phyloP scores from a whole-genome alignment of 176 grass and related monocot genomes.

The Avena insularis region DNA sequence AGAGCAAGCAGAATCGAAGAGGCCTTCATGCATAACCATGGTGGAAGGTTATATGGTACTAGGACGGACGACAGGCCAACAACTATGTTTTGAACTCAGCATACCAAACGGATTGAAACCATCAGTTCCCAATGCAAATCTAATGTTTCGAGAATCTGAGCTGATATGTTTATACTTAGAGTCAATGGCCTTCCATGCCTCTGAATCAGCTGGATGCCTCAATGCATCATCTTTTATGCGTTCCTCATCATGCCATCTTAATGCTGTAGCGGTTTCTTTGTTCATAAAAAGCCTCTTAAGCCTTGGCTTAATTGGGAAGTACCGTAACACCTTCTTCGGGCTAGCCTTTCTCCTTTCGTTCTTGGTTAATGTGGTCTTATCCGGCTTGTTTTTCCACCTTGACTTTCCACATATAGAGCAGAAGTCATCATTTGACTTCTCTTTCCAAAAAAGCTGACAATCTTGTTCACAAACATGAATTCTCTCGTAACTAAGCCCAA shows the following conservation, averaged over 20 bases:
- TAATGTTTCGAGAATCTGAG: background rate
- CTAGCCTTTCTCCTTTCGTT: no score
- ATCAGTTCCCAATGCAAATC: background rate
- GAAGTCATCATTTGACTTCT: background rate
- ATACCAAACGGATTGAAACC: background rate
- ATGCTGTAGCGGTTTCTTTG: background rate
- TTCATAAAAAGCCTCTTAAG: background rate
- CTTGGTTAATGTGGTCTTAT: background rate
- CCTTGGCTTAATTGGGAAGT: background rate
- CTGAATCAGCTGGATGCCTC: background rate
- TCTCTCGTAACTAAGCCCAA: background rate
- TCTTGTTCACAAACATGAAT: background rate
- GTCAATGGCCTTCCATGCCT: background rate
- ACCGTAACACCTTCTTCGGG: background rate
- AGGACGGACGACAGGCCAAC: constrained; percentile 13
- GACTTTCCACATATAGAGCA: background rate
- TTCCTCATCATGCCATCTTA: constrained; percentile 2
- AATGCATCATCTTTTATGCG: background rate
- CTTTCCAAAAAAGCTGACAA: background rate
- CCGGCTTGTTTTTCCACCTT: background rate
- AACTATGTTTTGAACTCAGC: constrained; percentile 1
- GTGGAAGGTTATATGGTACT: constrained; percentile 26
- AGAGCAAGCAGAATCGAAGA: constrained; percentile 15
- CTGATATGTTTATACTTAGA: background rate
- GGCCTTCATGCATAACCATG: constrained; percentile 37